Conservation (phyloP, 1,284 basidiomycete species). For the Fomitiporia mediterranea region DNA sequence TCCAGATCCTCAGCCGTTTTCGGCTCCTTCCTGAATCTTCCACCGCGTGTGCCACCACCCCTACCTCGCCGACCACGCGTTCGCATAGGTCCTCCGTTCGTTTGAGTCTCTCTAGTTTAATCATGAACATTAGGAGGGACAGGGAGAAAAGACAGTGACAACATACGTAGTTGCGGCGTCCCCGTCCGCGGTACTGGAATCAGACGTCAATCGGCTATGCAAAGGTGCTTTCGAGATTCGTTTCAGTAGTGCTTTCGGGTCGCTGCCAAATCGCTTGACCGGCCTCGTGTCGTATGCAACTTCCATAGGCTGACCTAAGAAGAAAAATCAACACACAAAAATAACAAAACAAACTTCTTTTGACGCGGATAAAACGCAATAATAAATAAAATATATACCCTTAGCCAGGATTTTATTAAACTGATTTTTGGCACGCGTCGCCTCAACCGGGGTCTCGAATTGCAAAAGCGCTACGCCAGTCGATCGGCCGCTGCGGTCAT, state of each 20-base stretch:
- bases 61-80: slow-evolving; percentile 28
- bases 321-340: background rate
- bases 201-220: slow-evolving; percentile 50
- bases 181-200: too few relatives aligned
- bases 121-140: too few relatives aligned
- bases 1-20: slow-evolving; percentile 85
- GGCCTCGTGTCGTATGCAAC: slow-evolving; percentile 55
- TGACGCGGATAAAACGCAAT: background rate
- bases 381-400: slow-evolving; percentile 45
- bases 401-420: slow-evolving; percentile 89
- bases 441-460: slow-evolving; percentile 79
- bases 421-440: slow-evolving; percentile 79
- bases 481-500: slow-evolving; percentile 93
- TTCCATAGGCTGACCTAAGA: slow-evolving; percentile 74
- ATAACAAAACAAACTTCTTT: slow-evolving; percentile 15
- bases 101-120: slow-evolving; percentile 4
- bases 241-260: slow-evolving; percentile 52
- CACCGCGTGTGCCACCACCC: slow-evolving; percentile 27
- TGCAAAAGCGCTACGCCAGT: slow-evolving; percentile 78
- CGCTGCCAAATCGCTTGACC: slow-evolving; percentile 40
- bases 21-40: slow-evolving; percentile 41
- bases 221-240: slow-evolving; percentile 63
- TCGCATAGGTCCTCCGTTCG: slow-evolving; percentile 37
- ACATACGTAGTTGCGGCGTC: slow-evolving; percentile 22
- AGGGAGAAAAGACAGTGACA: too few relatives aligned